Percentiles rank a stretch among this genome's conserved stretches.
These are phyloP conservation scores for Colletotrichum lupini DNA, from an alignment of 2,329 filamentous ascomycete genomes.

Conservation along the genomic window DNA sequence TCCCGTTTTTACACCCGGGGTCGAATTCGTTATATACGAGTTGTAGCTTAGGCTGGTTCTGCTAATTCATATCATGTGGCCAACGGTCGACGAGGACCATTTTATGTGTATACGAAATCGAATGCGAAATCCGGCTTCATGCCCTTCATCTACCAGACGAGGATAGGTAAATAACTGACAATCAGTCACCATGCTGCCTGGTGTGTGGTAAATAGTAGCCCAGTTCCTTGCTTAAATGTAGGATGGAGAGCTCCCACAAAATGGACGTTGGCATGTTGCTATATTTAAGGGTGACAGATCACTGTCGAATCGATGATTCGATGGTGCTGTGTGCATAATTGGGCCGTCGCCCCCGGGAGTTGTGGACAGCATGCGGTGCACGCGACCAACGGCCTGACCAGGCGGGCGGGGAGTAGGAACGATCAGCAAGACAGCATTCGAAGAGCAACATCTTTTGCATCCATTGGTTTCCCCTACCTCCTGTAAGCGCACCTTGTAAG, in stretches of 20 bases:
- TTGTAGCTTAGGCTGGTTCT: not conserved
- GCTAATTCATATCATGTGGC: not conserved
- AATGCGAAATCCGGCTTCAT: not conserved
- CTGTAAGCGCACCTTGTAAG: not conserved
- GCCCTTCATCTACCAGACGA: no score
- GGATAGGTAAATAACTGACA: not conserved
- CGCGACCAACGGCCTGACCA: not conserved
- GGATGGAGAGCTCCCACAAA: not conserved
- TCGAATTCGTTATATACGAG: not conserved
- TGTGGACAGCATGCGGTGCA: not conserved
- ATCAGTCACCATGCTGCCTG: no score
- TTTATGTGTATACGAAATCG: not conserved
- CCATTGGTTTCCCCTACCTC: not conserved
- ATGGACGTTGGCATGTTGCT: conserved; percentile 8
- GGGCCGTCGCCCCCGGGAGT: not conserved
- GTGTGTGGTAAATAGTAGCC: no score
- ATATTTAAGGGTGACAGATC: conserved; percentile 25
- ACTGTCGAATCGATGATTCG: conserved; percentile 10
- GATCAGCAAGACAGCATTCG: not conserved
- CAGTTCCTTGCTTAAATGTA: not conserved
- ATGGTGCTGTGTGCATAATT: not conserved
- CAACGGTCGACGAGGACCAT: not conserved
- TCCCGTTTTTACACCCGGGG: not conserved
- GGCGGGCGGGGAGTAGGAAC: not conserved
- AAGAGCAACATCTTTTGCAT: not conserved